These are phyloP conservation scores for Cantharellus cinnabarinus DNA, from an alignment of 768 basidiomycete genomes.

Conservation along the genomic window DNA sequence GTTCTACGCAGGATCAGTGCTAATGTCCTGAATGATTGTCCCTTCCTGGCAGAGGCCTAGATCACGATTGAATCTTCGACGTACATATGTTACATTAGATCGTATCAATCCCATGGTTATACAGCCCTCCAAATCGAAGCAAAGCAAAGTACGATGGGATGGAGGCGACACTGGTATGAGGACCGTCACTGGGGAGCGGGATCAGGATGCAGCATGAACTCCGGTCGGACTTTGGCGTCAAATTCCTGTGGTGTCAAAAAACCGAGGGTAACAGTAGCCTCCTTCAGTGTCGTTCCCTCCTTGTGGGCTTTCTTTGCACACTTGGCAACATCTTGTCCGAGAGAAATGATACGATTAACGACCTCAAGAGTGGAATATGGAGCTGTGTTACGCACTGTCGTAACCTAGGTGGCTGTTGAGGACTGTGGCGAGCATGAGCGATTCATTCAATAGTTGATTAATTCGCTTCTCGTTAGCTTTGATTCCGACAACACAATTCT, in stretches of 20 bases:
- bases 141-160: too few relatives aligned
- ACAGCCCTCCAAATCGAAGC: too few relatives aligned
- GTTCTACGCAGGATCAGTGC: too few relatives aligned
- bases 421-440: conserved; percentile 94
- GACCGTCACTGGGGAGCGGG: too few relatives aligned
- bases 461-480: conserved; percentile 93
- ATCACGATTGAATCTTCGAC: too few relatives aligned
- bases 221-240: conserved; percentile 80
- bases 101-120: too few relatives aligned
- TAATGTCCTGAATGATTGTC: too few relatives aligned
- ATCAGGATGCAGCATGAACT: conserved; percentile 70
- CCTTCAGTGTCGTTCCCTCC: conserved; percentile 90
- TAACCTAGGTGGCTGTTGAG: conserved; percentile 91
- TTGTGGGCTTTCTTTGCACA: conserved; percentile 99
- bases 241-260: conserved; percentile 81
- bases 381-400: conserved; percentile 51
- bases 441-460: conserved; percentile 72
- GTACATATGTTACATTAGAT: too few relatives aligned
- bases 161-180: too few relatives aligned
- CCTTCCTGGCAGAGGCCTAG: too few relatives aligned
- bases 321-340: conserved; percentile 69
- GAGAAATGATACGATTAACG: neutral
- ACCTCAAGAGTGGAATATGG: neutral
- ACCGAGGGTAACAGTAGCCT: conserved; percentile 76
- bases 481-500: conserved; percentile 93